A percentile compares a stretch with the other conserved stretches of the same genome.
Evolutionary conservation across 106 monocot species (phyloP).

Genomic region (Allium sativum): DNA sequence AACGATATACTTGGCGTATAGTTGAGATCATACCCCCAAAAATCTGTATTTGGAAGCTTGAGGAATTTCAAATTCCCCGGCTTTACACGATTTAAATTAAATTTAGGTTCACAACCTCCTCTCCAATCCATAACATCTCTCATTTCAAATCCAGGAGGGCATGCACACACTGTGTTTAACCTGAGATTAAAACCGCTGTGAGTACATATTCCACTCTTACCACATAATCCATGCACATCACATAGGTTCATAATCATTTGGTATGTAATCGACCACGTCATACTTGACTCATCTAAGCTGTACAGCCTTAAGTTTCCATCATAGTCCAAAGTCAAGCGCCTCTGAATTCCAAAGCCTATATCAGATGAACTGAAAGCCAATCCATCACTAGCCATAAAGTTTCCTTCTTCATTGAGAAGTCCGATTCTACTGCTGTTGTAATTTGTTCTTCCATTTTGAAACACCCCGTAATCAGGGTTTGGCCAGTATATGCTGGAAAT

Average conservation of each 20-base stretch:
- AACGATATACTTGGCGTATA: constrained; percentile 4
- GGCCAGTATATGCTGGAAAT: constrained; percentile 43
- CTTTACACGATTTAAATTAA: constrained; percentile 10
- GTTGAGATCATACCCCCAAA: constrained; percentile 43
- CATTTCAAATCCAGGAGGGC: constrained; percentile 37
- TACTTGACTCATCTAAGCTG: constrained; percentile 21
- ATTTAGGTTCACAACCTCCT: constrained; percentile 34
- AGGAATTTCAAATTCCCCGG: constrained; percentile 12
- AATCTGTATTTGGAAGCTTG: constrained; percentile 21
- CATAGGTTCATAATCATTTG: constrained; percentile 15
- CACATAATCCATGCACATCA: constrained; percentile 36
- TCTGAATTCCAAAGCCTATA: constrained; percentile 8
- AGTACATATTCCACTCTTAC: constrained; percentile 43
- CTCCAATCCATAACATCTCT: constrained; percentile 36
- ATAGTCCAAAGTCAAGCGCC: constrained; percentile 45
- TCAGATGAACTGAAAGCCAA: constrained; percentile 20
- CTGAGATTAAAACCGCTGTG: constrained; percentile 26
- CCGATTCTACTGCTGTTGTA: constrained; percentile 43
- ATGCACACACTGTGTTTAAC: constrained; percentile 18
- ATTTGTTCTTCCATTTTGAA: constrained; percentile 22
- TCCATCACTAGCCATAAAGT: constrained; percentile 19
- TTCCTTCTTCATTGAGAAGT: constrained; percentile 27
- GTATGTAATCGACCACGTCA: constrained; percentile 25
- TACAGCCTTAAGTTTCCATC: constrained; percentile 61
- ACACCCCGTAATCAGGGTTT: constrained; percentile 10